phyloP scores from a whole-genome alignment of 352 stramenopile genomes.

The Phytophthora ohioensis region DNA sequence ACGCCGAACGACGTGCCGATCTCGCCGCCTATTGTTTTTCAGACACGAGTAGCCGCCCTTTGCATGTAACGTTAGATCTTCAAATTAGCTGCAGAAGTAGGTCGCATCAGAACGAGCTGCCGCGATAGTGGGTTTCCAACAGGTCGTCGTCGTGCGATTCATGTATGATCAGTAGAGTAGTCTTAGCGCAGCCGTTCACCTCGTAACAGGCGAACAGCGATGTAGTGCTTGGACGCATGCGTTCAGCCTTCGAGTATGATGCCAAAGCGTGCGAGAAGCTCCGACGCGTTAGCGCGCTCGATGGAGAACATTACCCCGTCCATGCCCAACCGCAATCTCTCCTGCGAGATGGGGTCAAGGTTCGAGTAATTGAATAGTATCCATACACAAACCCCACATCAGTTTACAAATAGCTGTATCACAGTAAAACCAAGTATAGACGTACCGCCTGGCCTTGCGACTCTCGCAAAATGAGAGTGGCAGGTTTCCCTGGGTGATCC shows the following conservation, averaged over 20 bases:
- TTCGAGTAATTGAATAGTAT: conserved; percentile 16
- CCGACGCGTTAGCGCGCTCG: neutral
- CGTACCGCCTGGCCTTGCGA: neutral
- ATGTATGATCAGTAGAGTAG: neutral
- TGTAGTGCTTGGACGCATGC: conserved; percentile 1
- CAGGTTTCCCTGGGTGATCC: conserved; percentile 4
- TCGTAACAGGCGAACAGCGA: conserved; percentile 1
- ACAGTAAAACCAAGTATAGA: conserved; percentile 4
- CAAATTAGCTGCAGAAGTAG: neutral
- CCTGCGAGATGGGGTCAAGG: conserved; percentile 6
- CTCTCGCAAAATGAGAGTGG: conserved; percentile 9
- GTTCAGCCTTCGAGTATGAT: neutral
- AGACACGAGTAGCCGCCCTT: neutral
- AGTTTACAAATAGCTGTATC: neutral
- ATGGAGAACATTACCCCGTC: neutral
- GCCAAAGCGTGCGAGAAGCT: neutral
- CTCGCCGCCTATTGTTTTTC: neutral
- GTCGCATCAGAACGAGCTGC: neutral
- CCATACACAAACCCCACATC: neutral
- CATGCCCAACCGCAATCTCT: conserved; percentile 3
- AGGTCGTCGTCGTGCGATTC: neutral
- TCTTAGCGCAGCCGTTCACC: neutral
- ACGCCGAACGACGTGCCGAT: neutral
- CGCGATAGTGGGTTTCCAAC: neutral
- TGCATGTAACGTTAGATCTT: neutral